A percentile compares a stretch with the other conserved stretches of the same genome.
Evolutionary conservation across 495 filamentous ascomycete genomes (phyloP).

Genomic region (Aspergillus egyptiacus): DNA sequence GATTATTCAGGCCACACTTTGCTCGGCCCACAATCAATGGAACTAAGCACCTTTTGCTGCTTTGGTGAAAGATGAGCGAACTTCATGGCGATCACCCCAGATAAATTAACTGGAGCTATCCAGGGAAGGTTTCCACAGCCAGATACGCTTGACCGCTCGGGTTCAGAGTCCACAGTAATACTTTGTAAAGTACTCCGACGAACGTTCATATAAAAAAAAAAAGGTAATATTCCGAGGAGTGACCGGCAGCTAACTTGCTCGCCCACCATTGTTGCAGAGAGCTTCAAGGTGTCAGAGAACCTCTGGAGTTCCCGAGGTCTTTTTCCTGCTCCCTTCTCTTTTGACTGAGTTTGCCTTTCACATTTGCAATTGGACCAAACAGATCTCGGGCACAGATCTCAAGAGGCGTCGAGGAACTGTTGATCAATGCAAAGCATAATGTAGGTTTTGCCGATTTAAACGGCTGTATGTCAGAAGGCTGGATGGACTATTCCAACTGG

Average conservation of each 20-base stretch:
- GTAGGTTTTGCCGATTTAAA: slow-evolving; percentile 18
- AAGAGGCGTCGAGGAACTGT: slow-evolving; percentile 15
- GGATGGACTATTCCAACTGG: slow-evolving; percentile 14
- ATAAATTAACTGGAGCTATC: slow-evolving; percentile 1
- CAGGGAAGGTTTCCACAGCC: background rate
- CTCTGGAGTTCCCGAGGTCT: background rate
- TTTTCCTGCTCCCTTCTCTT: background rate
- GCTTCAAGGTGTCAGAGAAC: too few species aligned
- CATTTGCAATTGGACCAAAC: background rate
- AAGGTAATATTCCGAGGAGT: too few species aligned
- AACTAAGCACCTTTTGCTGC: slow-evolving; percentile 10
- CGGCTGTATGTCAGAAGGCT: slow-evolving; percentile 19
- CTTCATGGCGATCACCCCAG: slow-evolving; percentile 14
- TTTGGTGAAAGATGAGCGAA: slow-evolving; percentile 10
- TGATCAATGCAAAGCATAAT: slow-evolving; percentile 21
- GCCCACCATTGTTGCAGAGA: too few species aligned
- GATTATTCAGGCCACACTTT: background rate
- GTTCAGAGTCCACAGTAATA: too few species aligned
- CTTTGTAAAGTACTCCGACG: too few species aligned
- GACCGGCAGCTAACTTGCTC: too few species aligned
- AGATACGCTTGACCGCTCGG: background rate
- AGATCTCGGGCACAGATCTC: slow-evolving; percentile 12
- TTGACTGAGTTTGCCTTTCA: background rate
- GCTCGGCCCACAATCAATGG: slow-evolving; percentile 6
- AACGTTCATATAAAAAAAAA: background rate